Conservation (phyloP, 768 basidiomycete species). For the Austroboletus eburneus region DNA sequence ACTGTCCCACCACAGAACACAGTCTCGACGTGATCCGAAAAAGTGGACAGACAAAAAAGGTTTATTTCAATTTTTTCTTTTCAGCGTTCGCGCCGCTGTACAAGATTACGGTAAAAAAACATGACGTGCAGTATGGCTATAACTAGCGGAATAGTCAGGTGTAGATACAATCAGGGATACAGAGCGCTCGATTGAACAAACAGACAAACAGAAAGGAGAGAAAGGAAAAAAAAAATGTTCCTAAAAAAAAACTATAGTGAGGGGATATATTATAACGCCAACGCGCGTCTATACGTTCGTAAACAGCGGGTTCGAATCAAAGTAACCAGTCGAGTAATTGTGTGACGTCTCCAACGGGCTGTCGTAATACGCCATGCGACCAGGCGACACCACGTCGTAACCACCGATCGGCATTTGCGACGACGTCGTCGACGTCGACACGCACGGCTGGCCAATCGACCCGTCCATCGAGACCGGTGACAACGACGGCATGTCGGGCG, state of each 20-base stretch:
- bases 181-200: conserved; percentile 12
- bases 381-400: conserved; percentile 23
- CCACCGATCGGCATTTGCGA: conserved; percentile 20
- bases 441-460: conserved; percentile 13
- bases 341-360: conserved; percentile 20
- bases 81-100: conserved; percentile 14
- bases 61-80: too few relatives aligned
- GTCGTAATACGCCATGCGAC: conserved; percentile 27
- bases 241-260: conserved; percentile 13
- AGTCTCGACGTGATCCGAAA: conserved; percentile 5
- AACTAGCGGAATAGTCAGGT: conserved; percentile 6
- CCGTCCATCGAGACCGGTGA: conserved; percentile 17
- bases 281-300: conserved; percentile 18
- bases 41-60: background rate
- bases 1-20: background rate
- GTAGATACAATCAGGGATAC: conserved; percentile 28
- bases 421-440: too few relatives aligned
- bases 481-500: conserved; percentile 25
- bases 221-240: conserved; percentile 8
- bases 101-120: conserved; percentile 4
- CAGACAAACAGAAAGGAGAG: background rate
- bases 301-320: conserved; percentile 22
- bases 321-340: conserved; percentile 17
- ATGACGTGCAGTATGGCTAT: conserved; percentile 11
- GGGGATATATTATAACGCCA: conserved; percentile 17